phyloP scores from a whole-genome alignment of 345 rosid genomes.

The Dovyalis caffra region DNA sequence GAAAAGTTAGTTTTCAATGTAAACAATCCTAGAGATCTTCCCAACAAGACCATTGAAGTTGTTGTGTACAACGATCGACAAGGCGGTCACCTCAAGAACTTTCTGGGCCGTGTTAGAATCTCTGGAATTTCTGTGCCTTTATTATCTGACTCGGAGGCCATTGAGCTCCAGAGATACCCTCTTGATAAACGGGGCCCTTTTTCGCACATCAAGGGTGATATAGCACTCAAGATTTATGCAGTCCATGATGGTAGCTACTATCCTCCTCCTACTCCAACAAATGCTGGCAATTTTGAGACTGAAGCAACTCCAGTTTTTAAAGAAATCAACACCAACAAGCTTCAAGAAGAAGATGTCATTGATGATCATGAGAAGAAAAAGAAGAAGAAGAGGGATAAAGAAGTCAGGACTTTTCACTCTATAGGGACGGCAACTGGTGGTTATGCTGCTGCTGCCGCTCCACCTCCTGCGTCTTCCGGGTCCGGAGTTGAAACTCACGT shows the following conservation, averaged over 20 bases:
- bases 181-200: slow-evolving; percentile 80
- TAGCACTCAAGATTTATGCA: slow-evolving; percentile 54
- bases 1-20: slow-evolving; percentile 60
- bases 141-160: slow-evolving; percentile 52
- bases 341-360: slow-evolving; percentile 22
- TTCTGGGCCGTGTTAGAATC: slow-evolving; percentile 80
- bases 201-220: slow-evolving; percentile 72
- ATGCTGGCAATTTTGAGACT: slow-evolving; percentile 12
- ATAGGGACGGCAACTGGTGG: slow-evolving; percentile 43
- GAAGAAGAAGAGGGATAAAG: slow-evolving; percentile 57
- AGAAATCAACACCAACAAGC: slow-evolving; percentile 29
- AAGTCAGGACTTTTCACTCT: slow-evolving; percentile 74
- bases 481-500: slow-evolving; percentile 14
- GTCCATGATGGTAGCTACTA: slow-evolving; percentile 18
- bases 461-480: slow-evolving; percentile 26
- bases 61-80: slow-evolving; percentile 54
- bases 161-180: slow-evolving; percentile 62
- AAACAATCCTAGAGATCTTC: slow-evolving; percentile 39
- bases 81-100: slow-evolving; percentile 48
- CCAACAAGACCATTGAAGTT: slow-evolving; percentile 48
- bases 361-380: slow-evolving; percentile 29
- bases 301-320: slow-evolving; percentile 31
- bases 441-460: slow-evolving; percentile 26
- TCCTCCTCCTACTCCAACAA: slow-evolving; percentile 6
- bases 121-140: slow-evolving; percentile 59